Conservation (phyloP, 2,329 filamentous ascomycete genomes). For the Penicillium sp. region DNA sequence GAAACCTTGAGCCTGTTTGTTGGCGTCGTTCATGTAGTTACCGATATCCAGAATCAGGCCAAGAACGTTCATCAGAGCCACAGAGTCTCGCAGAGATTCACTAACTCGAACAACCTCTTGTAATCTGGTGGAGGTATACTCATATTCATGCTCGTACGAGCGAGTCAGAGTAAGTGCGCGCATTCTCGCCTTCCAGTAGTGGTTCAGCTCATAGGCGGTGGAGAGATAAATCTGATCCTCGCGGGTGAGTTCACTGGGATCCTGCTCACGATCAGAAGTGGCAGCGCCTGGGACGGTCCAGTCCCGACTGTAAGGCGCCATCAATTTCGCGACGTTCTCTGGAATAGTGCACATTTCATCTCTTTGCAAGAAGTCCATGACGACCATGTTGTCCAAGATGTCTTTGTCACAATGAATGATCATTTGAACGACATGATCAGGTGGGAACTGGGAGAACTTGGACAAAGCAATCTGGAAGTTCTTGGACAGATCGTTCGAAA, state of each 20-base stretch:
- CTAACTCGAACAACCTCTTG: constrained; percentile 84
- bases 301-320: constrained; percentile 95
- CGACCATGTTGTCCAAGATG: constrained; percentile 83
- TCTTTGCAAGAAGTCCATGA: constrained; percentile 95
- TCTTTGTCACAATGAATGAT: constrained; percentile 94
- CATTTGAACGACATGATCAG: constrained; percentile 86
- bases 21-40: constrained; percentile 99
- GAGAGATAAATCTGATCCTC: constrained; percentile 95
- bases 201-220: constrained; percentile 91
- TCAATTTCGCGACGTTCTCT: constrained; percentile 85
- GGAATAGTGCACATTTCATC: constrained; percentile 91
- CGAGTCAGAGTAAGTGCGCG: constrained; percentile 83
- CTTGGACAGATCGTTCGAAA: constrained; percentile 86
- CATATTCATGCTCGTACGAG: constrained; percentile 85
- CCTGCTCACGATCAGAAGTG: constrained; percentile 77
- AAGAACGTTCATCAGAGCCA: constrained; percentile 92
- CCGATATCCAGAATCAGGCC: constrained; percentile 96
- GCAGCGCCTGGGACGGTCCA: constrained; percentile 88
- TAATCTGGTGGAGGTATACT: constrained; percentile 84
- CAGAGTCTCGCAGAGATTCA: constrained; percentile 86
- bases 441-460: constrained; percentile 84
- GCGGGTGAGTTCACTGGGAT: constrained; percentile 84
- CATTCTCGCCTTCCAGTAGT: constrained; percentile 99
- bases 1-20: constrained; percentile 97
- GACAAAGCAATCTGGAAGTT: constrained; percentile 90